Conservation (phyloP, 257 asterid genomes). For the Lithospermum erythrorhizon region DNA sequence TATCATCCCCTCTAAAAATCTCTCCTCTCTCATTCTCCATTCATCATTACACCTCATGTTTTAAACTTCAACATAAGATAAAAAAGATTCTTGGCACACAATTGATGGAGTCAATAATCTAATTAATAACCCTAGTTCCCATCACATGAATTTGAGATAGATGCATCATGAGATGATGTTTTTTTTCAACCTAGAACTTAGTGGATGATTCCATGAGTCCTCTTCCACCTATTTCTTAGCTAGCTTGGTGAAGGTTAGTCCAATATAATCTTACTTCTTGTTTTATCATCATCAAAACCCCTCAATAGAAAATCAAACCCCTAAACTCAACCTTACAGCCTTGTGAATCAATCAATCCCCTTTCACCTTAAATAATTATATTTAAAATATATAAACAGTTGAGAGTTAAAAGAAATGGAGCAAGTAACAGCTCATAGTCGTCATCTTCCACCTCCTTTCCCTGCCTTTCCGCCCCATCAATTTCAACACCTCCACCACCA, state of each 20-base stretch:
- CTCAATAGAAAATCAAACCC: background rate
- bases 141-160: constrained; percentile 19
- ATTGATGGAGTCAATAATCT: constrained; percentile 15
- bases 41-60: constrained; percentile 7
- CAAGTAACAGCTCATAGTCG: constrained; percentile 68
- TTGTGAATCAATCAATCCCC: background rate
- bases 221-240: constrained; percentile 4
- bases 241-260: constrained; percentile 19
- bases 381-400: no score
- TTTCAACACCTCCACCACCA: constrained; percentile 27
- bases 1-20: constrained; percentile 18
- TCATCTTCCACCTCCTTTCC: constrained; percentile 77
- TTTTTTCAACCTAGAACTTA: constrained; percentile 31
- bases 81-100: constrained; percentile 4
- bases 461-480: constrained; percentile 41
- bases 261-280: background rate
- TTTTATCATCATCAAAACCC: background rate
- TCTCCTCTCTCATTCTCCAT: background rate
- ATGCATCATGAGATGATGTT: constrained; percentile 19
- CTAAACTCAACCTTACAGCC: background rate
- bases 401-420: constrained; percentile 35
- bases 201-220: constrained; percentile 18
- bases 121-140: background rate
- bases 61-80: constrained; percentile 11
- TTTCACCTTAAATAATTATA: background rate